Conservation (phyloP, 2,329 filamentous ascomycete genomes). For the Pseudogymnoascus sp. region DNA sequence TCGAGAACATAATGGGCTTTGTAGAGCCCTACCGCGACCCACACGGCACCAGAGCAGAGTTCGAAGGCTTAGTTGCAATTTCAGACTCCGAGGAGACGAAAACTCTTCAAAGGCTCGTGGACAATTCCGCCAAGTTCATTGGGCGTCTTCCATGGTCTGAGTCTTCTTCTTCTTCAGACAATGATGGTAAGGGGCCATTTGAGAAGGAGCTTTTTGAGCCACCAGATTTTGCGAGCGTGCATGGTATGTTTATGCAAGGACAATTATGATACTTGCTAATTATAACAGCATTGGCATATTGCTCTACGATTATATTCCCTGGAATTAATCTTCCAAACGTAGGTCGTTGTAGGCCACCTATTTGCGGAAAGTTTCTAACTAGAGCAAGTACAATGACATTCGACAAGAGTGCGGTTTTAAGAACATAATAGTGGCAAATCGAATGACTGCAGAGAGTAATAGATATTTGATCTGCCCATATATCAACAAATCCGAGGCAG, state of each 20-base stretch:
- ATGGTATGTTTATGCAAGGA: slow-evolving; percentile 42
- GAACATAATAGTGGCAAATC: slow-evolving; percentile 55
- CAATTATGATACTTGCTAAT: slow-evolving; percentile 1
- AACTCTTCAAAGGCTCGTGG: slow-evolving; percentile 54
- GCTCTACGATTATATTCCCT: slow-evolving; percentile 37
- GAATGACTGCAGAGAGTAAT: slow-evolving; percentile 46
- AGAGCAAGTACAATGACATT: slow-evolving; percentile 44
- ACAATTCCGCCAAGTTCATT: slow-evolving; percentile 58
- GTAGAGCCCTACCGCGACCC: slow-evolving; percentile 59
- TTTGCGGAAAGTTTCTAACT: slow-evolving; percentile 16
- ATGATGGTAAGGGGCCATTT: slow-evolving; percentile 46
- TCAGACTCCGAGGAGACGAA: slow-evolving; percentile 59
- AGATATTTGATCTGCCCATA: slow-evolving; percentile 39
- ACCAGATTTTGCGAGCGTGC: slow-evolving; percentile 66
- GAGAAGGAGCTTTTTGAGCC: slow-evolving; percentile 66
- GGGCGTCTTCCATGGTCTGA: slow-evolving; percentile 59
- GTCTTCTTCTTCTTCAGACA: slow-evolving; percentile 18
- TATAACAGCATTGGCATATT: slow-evolving; percentile 33
- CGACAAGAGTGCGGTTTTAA: slow-evolving; percentile 57
- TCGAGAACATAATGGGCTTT: slow-evolving; percentile 56
- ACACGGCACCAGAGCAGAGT: slow-evolving; percentile 50
- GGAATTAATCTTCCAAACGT: slow-evolving; percentile 41
- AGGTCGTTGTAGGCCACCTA: slow-evolving; percentile 12
- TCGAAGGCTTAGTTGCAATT: slow-evolving; percentile 52
- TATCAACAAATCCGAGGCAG: slow-evolving; percentile 53